phyloP scores from a whole-genome alignment of 345 rosid genomes.

The Eucalyptus dawsonii region DNA sequence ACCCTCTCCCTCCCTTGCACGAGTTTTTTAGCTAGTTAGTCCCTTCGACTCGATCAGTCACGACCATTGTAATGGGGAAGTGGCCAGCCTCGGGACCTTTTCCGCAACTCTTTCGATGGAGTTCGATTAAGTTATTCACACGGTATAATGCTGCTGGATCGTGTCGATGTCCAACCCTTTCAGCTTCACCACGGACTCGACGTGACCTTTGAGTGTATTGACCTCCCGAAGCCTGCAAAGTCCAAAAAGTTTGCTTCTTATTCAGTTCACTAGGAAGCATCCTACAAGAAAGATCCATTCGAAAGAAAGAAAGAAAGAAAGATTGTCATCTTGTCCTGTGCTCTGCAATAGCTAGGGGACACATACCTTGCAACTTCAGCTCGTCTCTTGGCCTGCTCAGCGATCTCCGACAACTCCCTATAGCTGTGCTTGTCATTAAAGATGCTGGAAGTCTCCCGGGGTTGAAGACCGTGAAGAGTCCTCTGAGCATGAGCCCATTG shows the following conservation, averaged over 20 bases:
- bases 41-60: neutral
- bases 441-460: slow-evolving; percentile 27
- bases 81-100: neutral
- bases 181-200: slow-evolving; percentile 81
- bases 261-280: neutral
- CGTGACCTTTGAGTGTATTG: slow-evolving; percentile 79
- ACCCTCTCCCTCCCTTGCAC: neutral
- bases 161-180: slow-evolving; percentile 76
- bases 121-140: slow-evolving; percentile 6
- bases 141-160: slow-evolving; percentile 73
- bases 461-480: slow-evolving; percentile 74
- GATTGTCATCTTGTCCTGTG: neutral
- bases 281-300: neutral
- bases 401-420: slow-evolving; percentile 69
- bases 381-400: slow-evolving; percentile 82
- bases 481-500: slow-evolving; percentile 89
- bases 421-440: slow-evolving; percentile 50
- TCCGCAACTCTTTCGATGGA: neutral
- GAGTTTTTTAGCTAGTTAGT: neutral
- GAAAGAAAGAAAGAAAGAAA: neutral
- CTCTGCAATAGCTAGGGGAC: too few relatives aligned
- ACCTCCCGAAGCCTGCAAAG: slow-evolving; percentile 65
- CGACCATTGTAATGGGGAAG: neutral
- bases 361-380: slow-evolving; percentile 80
- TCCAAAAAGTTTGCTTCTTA: neutral